Conservation (phyloP, 1,284 basidiomycete genomes). For the Takashimella koratensis region DNA sequence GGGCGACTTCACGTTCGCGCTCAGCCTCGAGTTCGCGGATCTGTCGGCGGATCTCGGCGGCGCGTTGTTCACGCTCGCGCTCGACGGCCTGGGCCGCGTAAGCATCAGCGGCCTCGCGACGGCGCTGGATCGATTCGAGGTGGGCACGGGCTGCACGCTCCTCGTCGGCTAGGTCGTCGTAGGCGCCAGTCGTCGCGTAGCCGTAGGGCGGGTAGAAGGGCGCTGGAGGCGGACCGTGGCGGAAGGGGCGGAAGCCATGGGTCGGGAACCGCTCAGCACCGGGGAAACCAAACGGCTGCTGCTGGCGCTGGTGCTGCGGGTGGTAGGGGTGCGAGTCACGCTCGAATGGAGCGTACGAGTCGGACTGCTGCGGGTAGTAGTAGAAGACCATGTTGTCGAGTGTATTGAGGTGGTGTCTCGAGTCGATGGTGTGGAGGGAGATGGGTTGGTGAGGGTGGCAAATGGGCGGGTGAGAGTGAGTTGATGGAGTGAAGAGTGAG, state of each 20-base stretch:
- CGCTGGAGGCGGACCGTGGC: not conserved
- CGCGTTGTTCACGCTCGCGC: constrained; percentile 24
- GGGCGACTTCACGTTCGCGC: constrained; percentile 11
- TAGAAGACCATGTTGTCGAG: not conserved
- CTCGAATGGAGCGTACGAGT: not conserved
- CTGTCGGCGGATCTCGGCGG: constrained; percentile 21
- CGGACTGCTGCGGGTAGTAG: not conserved
- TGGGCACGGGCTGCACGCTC: constrained; percentile 41
- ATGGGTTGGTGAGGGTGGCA: not conserved
- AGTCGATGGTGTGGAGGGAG: constrained; percentile 8
- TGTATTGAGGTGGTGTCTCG: constrained; percentile 15
- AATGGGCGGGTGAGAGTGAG: not conserved
- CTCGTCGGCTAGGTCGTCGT: constrained; percentile 27
- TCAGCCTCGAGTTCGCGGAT: constrained; percentile 12
- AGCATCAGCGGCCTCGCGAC: constrained; percentile 32
- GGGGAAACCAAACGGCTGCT: not conserved
- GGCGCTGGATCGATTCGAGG: constrained; percentile 36
- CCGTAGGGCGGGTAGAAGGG: not conserved
- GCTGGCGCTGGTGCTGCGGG: not conserved
- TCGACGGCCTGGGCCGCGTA: constrained; percentile 12
- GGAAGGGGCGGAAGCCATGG: not conserved
- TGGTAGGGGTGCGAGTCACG: not conserved
- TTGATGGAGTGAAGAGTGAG: not conserved
- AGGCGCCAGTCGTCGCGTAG: not conserved
- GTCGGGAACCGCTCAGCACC: not conserved